Conservation (phyloP, 1,284 basidiomycete species). For the Melampsora larici-populina region DNA sequence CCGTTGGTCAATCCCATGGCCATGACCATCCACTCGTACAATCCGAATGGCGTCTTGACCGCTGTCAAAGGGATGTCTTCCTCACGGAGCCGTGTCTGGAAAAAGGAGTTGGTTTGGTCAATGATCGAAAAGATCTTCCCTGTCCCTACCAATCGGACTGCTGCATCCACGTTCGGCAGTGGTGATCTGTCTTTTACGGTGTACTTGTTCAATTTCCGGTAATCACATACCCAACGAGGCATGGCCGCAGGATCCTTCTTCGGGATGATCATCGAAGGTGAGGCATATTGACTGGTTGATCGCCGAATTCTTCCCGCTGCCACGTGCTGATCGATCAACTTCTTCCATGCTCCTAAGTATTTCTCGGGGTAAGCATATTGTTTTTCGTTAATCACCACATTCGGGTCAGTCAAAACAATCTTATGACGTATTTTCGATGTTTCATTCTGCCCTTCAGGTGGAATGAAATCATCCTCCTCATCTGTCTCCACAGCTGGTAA, state of each 20-base stretch:
- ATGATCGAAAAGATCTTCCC: constrained; percentile 53
- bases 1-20: constrained; percentile 58
- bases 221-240: no score
- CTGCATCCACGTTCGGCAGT: constrained; percentile 28
- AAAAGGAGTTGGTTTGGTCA: constrained; percentile 58
- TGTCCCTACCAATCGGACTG: background rate
- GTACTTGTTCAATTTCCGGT: constrained; percentile 38
- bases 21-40: constrained; percentile 58
- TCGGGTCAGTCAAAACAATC: constrained; percentile 11
- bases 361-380: constrained; percentile 24
- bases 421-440: background rate
- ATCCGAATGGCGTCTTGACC: constrained; percentile 55
- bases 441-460: no score
- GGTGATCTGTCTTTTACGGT: constrained; percentile 45
- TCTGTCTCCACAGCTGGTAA: background rate
- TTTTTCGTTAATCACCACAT: constrained; percentile 24
- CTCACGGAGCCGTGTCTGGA: constrained; percentile 54
- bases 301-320: no score
- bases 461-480: no score
- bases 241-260: no score
- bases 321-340: constrained; percentile 41
- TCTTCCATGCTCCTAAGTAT: constrained; percentile 33
- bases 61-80: constrained; percentile 55
- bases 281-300: no score
- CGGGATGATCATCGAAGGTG: no score